Conservation (phyloP, 768 basidiomycete genomes). For the Rickenella mellea region DNA sequence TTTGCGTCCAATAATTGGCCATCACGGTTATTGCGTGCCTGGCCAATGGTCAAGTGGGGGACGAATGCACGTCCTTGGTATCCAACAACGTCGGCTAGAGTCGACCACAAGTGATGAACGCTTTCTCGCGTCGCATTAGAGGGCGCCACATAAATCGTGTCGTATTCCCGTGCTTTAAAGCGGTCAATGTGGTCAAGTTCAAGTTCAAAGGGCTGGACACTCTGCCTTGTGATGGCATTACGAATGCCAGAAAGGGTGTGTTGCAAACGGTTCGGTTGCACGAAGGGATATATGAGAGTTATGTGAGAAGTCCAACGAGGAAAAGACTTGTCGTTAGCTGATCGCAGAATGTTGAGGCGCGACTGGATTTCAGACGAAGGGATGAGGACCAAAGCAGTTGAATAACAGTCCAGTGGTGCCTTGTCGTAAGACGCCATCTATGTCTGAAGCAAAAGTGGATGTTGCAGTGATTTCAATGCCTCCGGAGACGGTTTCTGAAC, state of each 20-base stretch:
- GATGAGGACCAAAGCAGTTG: slow-evolving; percentile 15
- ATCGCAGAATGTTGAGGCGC: slow-evolving; percentile 9
- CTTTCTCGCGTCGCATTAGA: slow-evolving; percentile 1
- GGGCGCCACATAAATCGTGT: slow-evolving; percentile 12
- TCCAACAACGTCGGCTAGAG: slow-evolving; percentile 8
- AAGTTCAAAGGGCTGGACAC: slow-evolving; percentile 11
- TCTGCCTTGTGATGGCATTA: slow-evolving; percentile 1
- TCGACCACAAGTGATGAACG: slow-evolving; percentile 10
- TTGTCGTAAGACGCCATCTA: neutral
- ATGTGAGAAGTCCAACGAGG: slow-evolving; percentile 15
- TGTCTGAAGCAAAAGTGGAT: too few species aligned
- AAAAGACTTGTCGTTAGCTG: slow-evolving; percentile 11
- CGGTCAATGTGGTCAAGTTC: slow-evolving; percentile 8
- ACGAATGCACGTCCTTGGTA: slow-evolving; percentile 12
- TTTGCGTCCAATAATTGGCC: slow-evolving; percentile 7
- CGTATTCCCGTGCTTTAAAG: slow-evolving; percentile 9
- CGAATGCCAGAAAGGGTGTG: slow-evolving; percentile 2
- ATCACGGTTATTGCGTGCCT: slow-evolving; percentile 6
- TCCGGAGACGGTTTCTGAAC: too few species aligned
- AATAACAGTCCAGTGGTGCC: slow-evolving; percentile 5
- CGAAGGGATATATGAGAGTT: slow-evolving; percentile 14
- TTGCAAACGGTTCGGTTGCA: slow-evolving; percentile 3
- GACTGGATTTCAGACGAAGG: slow-evolving; percentile 9
- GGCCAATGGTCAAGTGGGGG: slow-evolving; percentile 14
- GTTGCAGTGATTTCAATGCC: too few species aligned